Percentiles rank a stretch among this genome's conserved stretches.
Conservation (phyloP, 805 yeast genomes). For the Candida anglica region DNA sequence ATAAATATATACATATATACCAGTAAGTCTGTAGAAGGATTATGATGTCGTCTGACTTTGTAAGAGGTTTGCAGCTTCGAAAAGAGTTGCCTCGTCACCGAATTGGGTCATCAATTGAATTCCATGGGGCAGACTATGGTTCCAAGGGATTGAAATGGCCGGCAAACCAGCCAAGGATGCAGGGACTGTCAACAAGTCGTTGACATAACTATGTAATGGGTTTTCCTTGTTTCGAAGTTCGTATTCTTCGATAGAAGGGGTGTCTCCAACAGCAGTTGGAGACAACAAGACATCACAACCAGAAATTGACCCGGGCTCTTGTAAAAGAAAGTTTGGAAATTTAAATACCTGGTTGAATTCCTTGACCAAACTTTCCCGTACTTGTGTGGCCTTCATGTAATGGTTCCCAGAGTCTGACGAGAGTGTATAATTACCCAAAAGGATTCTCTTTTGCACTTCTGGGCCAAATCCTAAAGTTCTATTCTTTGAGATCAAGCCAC, state of each 20-base stretch:
- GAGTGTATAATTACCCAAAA: slow-evolving; percentile 82
- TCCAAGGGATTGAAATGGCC: slow-evolving; percentile 70
- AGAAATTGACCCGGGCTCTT: slow-evolving; percentile 15
- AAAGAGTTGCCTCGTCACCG: slow-evolving; percentile 70
- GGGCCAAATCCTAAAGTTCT: slow-evolving; percentile 67
- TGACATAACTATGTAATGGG: slow-evolving; percentile 62
- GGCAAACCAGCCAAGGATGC: slow-evolving; percentile 92
- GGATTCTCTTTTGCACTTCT: slow-evolving; percentile 80
- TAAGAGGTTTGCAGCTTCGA: too few species aligned
- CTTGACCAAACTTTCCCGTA: slow-evolving; percentile 55
- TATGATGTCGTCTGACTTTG: too few species aligned
- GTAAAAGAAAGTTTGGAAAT: slow-evolving; percentile 36
- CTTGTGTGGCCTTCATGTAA: slow-evolving; percentile 67
- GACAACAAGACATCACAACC: slow-evolving; percentile 63
- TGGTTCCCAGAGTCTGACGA: slow-evolving; percentile 75
- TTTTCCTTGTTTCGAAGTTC: slow-evolving; percentile 27
- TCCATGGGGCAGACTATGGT: slow-evolving; percentile 53
- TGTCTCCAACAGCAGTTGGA: slow-evolving; percentile 63
- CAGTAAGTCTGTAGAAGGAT: too few species aligned
- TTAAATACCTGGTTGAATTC: slow-evolving; percentile 68
- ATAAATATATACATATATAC: too few species aligned
- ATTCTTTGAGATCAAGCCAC: slow-evolving; percentile 36
- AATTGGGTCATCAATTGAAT: slow-evolving; percentile 82
- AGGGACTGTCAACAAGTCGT: slow-evolving; percentile 86
- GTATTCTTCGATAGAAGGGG: slow-evolving; percentile 52